phyloP scores from a whole-genome alignment of 495 filamentous ascomycete species.

The Hyaloscypha variabilis region DNA sequence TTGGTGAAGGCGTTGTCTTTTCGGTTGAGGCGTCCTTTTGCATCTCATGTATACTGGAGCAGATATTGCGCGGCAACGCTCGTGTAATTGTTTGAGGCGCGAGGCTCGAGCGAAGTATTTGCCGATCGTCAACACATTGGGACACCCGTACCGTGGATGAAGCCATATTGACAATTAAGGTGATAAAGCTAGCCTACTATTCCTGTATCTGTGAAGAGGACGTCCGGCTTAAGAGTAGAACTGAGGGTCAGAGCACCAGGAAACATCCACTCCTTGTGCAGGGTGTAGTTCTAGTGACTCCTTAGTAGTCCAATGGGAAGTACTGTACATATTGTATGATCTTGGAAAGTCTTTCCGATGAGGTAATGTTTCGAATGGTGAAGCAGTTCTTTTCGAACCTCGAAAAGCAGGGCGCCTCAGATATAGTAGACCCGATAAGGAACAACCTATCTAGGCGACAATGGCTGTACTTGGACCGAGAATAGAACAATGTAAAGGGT shows the following conservation, averaged over 20 bases:
- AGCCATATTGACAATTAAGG: background rate
- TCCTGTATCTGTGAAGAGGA: background rate
- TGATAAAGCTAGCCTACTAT: background rate
- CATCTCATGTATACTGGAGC: background rate
- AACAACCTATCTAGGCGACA: background rate
- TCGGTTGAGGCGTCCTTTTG: background rate
- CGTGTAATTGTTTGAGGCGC: background rate
- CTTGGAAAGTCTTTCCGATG: background rate
- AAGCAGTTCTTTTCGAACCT: background rate
- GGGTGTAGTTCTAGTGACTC: background rate
- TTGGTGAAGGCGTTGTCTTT: background rate
- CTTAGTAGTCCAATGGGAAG: background rate
- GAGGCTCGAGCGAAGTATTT: background rate
- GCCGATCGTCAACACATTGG: background rate
- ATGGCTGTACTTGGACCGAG: background rate
- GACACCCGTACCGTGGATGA: background rate
- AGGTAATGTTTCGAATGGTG: background rate
- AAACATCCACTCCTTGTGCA: background rate
- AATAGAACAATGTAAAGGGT: background rate
- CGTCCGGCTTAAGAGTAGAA: background rate
- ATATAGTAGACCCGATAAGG: background rate
- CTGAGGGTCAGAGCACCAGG: background rate
- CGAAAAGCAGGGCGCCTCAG: background rate
- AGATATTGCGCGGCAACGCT: background rate
- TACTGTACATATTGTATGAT: background rate